phyloP scores from a whole-genome alignment of 2,329 filamentous ascomycete species.

The Leptographium galeiforme region DNA sequence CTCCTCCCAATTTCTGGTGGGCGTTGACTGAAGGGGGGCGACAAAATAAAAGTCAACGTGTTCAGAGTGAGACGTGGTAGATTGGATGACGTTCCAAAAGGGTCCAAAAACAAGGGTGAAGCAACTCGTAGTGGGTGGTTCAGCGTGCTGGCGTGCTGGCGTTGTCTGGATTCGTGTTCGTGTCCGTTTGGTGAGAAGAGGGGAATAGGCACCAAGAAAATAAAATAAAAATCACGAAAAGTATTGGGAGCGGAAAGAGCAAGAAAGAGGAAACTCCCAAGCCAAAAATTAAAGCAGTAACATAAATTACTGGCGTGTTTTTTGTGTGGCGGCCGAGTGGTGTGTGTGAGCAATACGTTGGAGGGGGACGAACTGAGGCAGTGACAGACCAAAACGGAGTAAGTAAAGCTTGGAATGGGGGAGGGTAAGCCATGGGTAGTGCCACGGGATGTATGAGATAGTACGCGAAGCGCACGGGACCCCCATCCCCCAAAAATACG shows the following conservation, averaged over 20 bases:
- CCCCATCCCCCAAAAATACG: not conserved
- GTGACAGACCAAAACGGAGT: slow-evolving; percentile 1
- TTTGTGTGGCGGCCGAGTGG: slow-evolving; percentile 6
- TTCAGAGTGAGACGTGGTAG: not conserved
- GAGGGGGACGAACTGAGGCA: slow-evolving; percentile 5
- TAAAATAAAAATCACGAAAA: not conserved
- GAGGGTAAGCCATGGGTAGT: not conserved
- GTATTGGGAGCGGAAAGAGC: not conserved
- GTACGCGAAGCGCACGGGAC: slow-evolving; percentile 1
- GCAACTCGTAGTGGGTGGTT: not conserved
- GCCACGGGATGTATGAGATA: slow-evolving; percentile 2
- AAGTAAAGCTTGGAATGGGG: not conserved
- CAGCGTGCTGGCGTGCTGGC: not conserved
- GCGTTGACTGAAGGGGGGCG: not conserved
- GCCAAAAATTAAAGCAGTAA: slow-evolving; percentile 6
- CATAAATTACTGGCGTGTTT: slow-evolving; percentile 7
- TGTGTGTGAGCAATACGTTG: slow-evolving; percentile 3
- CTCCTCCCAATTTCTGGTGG: not conserved
- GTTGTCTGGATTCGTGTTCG: not conserved
- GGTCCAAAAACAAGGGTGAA: not conserved
- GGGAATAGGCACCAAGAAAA: not conserved
- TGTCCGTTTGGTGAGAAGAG: not conserved
- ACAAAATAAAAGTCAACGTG: not conserved
- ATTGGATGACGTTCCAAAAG: not conserved
- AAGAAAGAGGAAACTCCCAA: slow-evolving; percentile 1